Conservation (phyloP, 2,329 filamentous ascomycete species). For the Penicillium sp. region DNA sequence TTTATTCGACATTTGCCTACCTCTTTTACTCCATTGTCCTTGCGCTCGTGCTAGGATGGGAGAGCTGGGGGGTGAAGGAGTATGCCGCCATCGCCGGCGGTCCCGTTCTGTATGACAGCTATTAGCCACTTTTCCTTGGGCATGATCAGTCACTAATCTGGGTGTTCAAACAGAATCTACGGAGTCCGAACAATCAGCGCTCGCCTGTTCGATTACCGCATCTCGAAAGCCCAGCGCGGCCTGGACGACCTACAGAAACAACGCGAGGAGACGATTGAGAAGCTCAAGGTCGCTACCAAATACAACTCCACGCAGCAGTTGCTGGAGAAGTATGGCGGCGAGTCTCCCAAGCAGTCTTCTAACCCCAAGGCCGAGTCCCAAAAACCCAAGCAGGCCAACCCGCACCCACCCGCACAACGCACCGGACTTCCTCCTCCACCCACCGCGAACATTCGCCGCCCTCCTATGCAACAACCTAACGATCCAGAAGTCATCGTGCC, state of each 20-base stretch:
- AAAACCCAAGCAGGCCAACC: slow-evolving; percentile 23
- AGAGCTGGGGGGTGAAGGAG: slow-evolving; percentile 73
- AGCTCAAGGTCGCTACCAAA: slow-evolving; percentile 90
- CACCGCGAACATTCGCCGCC: slow-evolving; percentile 62
- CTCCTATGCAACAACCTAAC: slow-evolving; percentile 13
- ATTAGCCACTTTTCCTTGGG: not conserved
- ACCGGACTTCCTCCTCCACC: slow-evolving; percentile 62
- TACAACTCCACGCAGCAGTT: slow-evolving; percentile 94
- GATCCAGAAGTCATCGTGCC: slow-evolving; percentile 28
- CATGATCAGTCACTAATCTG: slow-evolving; percentile 5
- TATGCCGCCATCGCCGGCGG: slow-evolving; percentile 77
- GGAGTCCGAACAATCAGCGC: slow-evolving; percentile 66
- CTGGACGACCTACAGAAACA: slow-evolving; percentile 77
- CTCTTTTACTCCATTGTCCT: slow-evolving; percentile 82
- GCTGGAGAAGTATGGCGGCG: slow-evolving; percentile 87
- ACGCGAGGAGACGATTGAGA: slow-evolving; percentile 83
- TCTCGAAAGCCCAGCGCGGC: slow-evolving; percentile 66
- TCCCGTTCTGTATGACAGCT: slow-evolving; percentile 66
- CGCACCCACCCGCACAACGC: slow-evolving; percentile 40
- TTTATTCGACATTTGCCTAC: slow-evolving; percentile 90
- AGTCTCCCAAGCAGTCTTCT: slow-evolving; percentile 47
- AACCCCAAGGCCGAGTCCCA: slow-evolving; percentile 26
- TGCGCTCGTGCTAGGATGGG: slow-evolving; percentile 79
- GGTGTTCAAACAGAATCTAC: slow-evolving; percentile 68
- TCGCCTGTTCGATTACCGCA: slow-evolving; percentile 77